Evolutionary conservation across 2,329 filamentous ascomycete genomes (phyloP), one percentile per base, ranked within the genome.

Genomic region (Tetracladium maxilliforme): DNA sequence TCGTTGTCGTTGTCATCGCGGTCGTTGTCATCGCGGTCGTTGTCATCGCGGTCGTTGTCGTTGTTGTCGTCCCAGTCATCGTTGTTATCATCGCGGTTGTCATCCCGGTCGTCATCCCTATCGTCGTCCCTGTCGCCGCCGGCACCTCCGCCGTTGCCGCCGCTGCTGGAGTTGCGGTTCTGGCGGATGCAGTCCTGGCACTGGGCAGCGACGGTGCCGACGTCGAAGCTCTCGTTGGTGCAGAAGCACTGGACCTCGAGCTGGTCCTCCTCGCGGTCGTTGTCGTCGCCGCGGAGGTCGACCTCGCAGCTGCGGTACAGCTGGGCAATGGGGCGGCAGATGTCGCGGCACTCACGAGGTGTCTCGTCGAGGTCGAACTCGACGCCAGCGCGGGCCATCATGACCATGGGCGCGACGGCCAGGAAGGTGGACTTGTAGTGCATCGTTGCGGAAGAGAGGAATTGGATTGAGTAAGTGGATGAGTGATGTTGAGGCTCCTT

Each of bases 201-300:
- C 12, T 52, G 42, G 4, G 39, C 47, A 11, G 50, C 43, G 24
- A 54, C 34, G 11, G 34, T 30, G 14, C 23, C 33, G 24, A 56
- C 54, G 36, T 54, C 36, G 38, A 58, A 51, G 36, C 49, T 50
- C 24, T 40, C 32, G 41, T 58, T 51, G 33, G 48, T 47, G 43
- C 53, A 54, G 26, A 55, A 34, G 31, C 53, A 56, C 34, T 56
- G 49, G 9, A 36, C 39, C 40, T 48, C 41, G 25, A 54, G 47
- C 11, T 42, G 44, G 22, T 50, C 38, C 35, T 55, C 49, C 16
- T 42, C 34, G 14, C 39, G 42, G 37, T 50, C 36, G 19, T 32
- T 45, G 11, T 32, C n/a, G n/a, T n/a, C n/a, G n/a, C n/a, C n/a
- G n/a, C n/a, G n/a, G n/a, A n/a, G n/a, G n/a, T n/a, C 38, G 27